These are phyloP conservation scores for Penicillium waksmanii DNA, from an alignment of 495 filamentous ascomycete species.

Conservation along the genomic window DNA sequence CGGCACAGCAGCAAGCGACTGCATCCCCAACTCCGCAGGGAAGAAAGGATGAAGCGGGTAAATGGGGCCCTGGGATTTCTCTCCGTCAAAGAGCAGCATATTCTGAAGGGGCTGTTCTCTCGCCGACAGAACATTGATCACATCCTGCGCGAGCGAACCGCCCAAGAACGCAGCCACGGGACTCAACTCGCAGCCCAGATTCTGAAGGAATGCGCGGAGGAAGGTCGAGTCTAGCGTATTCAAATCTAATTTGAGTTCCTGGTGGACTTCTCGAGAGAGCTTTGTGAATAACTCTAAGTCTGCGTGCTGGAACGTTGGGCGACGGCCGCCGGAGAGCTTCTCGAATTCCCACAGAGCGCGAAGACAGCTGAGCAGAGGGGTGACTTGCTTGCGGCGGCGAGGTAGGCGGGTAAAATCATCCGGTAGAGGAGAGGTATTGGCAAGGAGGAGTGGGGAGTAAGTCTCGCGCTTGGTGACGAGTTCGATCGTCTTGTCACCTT, in stretches of 20 bases:
- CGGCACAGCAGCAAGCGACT: constrained; percentile 33
- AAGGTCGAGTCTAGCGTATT: constrained; percentile 77
- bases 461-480: constrained; percentile 89
- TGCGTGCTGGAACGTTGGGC: constrained; percentile 59
- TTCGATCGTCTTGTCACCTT: constrained; percentile 75
- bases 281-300: constrained; percentile 75
- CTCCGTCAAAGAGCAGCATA: constrained; percentile 88
- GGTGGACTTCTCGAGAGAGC: constrained; percentile 74
- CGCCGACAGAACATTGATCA: constrained; percentile 90
- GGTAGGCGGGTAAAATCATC: constrained; percentile 66
- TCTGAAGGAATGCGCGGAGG: constrained; percentile 80
- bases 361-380: constrained; percentile 78
- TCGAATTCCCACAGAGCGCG: constrained; percentile 84
- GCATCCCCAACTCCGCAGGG: constrained; percentile 38
- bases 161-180: constrained; percentile 90
- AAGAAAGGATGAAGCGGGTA: constrained; percentile 80
- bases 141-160: constrained; percentile 89
- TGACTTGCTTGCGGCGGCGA: constrained; percentile 72
- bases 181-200: constrained; percentile 77
- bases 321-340: constrained; percentile 48
- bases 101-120: constrained; percentile 96
- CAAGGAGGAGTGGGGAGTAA: constrained; percentile 80
- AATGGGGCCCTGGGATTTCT: constrained; percentile 72
- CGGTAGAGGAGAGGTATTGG: constrained; percentile 74
- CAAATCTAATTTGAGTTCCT: constrained; percentile 73